Evolutionary conservation across 495 filamentous ascomycete species (phyloP).

Genomic region (Aspergillus campestris): DNA sequence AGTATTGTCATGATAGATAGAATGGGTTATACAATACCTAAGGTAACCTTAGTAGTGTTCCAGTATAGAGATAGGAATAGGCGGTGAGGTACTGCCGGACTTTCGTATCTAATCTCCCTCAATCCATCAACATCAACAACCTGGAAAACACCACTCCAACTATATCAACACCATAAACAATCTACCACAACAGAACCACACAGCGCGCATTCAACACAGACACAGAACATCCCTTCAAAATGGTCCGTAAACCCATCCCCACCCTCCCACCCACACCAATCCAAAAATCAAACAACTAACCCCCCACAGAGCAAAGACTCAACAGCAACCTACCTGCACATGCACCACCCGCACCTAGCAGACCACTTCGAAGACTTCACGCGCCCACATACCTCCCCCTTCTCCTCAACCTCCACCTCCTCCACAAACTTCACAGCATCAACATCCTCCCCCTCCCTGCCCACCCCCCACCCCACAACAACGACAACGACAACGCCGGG

Average conservation of each 20-base stretch:
- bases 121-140: background rate
- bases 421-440: conserved; percentile 11
- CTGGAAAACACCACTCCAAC: background rate
- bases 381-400: conserved; percentile 28
- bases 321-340: conserved; percentile 78
- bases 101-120: background rate
- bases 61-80: background rate
- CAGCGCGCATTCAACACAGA: too few relatives aligned
- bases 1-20: background rate
- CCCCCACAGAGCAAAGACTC: conserved; percentile 77
- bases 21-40: background rate
- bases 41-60: background rate
- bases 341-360: conserved; percentile 67
- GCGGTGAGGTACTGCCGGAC: background rate
- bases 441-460: conserved; percentile 2
- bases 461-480: conserved; percentile 6
- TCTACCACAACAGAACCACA: background rate
- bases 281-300: conserved; percentile 4
- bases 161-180: background rate
- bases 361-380: conserved; percentile 88
- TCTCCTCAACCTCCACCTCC: conserved; percentile 11
- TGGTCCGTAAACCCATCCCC: conserved; percentile 7
- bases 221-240: conserved; percentile 9
- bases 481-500: conserved; percentile 12
- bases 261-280: background rate